These are phyloP conservation scores for Aureobasidium sp. DNA, from an alignment of 2,329 filamentous ascomycete genomes.

Conservation along the genomic window DNA sequence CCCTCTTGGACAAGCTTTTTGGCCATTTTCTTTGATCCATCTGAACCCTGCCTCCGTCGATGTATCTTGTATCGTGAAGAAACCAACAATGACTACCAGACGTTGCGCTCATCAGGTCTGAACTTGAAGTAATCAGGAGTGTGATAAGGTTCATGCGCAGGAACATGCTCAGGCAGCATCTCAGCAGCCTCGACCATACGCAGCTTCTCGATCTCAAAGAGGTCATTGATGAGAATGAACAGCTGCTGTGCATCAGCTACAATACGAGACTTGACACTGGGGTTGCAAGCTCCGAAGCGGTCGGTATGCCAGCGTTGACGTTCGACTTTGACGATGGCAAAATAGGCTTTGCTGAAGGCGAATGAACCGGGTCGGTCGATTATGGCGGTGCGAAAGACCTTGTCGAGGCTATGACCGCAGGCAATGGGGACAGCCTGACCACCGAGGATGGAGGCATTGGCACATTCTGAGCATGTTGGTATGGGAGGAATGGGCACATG, in stretches of 20 bases:
- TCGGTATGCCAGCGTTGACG: conserved; percentile 10
- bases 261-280: not conserved
- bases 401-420: conserved; percentile 3
- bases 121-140: conserved; percentile 6
- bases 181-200: not conserved
- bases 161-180: not conserved
- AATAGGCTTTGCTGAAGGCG: not conserved
- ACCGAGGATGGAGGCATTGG: not conserved
- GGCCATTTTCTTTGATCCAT: not conserved
- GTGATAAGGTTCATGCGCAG: not conserved
- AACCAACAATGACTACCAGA: not conserved
- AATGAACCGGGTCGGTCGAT: not conserved
- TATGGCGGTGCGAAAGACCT: not conserved
- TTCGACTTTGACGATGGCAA: not conserved
- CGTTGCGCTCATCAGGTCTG: not conserved
- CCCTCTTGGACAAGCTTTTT: not conserved
- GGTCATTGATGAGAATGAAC: conserved; percentile 2
- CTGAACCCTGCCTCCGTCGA: not conserved
- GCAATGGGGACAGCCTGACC: not conserved
- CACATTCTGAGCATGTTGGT: not conserved
- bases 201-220: conserved; percentile 5
- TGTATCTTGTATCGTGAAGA: not conserved
- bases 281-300: conserved; percentile 4
- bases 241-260: not conserved
- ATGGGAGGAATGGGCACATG: not conserved